phyloP scores from a whole-genome alignment of 2,329 filamentous ascomycete species.

The Exophiala oligosperma region DNA sequence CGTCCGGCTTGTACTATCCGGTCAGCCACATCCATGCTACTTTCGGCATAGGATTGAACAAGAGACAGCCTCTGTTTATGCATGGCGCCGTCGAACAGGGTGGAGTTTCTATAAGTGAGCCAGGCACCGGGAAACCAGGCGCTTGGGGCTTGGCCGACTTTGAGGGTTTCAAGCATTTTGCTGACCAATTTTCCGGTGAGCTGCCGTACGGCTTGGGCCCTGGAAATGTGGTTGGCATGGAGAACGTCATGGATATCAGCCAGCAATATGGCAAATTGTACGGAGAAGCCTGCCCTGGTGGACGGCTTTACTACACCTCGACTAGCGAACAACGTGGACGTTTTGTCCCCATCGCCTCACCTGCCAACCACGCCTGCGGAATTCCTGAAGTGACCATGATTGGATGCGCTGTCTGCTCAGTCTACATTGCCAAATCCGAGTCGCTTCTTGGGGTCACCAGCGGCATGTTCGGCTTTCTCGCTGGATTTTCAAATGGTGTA shows the following conservation, averaged over 20 bases:
- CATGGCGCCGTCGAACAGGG: constrained; percentile 81
- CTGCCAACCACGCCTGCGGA: constrained; percentile 60
- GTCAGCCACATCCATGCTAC: constrained; percentile 78
- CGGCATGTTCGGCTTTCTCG: constrained; percentile 77
- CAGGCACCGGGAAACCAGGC: constrained; percentile 71
- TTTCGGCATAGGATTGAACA: constrained; percentile 66
- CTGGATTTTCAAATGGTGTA: constrained; percentile 79
- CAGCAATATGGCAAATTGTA: constrained; percentile 79
- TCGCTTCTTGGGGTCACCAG: constrained; percentile 70
- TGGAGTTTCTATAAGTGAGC: constrained; percentile 78
- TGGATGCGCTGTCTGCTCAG: constrained; percentile 70
- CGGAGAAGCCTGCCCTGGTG: constrained; percentile 83
- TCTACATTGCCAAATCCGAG: constrained; percentile 87
- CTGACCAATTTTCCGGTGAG: constrained; percentile 72
- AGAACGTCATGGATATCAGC: constrained; percentile 89
- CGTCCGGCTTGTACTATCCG: constrained; percentile 75
- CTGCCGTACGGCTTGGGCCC: constrained; percentile 75
- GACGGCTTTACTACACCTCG: constrained; percentile 74
- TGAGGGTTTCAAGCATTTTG: constrained; percentile 72
- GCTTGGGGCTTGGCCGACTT: constrained; percentile 79
- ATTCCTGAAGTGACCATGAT: constrained; percentile 74
- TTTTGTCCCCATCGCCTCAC: constrained; percentile 66
- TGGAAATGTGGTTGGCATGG: constrained; percentile 71
- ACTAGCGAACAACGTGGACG: constrained; percentile 73
- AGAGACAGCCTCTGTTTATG: constrained; percentile 74